Evolutionary conservation across 1,284 basidiomycete species (phyloP).

Genomic region (Phellopilus nigrolimitatus): DNA sequence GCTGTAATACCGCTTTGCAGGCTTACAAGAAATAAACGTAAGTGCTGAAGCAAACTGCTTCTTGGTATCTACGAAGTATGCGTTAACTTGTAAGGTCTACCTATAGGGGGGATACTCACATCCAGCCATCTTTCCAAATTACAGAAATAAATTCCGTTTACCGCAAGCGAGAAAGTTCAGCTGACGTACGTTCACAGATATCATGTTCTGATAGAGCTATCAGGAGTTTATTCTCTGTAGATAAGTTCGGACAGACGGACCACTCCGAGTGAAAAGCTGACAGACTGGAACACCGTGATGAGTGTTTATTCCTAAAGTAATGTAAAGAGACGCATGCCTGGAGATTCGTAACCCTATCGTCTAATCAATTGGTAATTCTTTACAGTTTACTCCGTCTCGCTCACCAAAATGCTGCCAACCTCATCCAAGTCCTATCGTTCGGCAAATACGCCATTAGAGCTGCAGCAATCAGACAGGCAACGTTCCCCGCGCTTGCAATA

Average conservation of each 20-base stretch:
- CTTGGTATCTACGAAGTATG: conserved; percentile 19
- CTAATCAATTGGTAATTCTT: neutral
- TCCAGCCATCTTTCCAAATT: conserved; percentile 13
- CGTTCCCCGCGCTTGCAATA: conserved; percentile 13
- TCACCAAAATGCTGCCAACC: conserved; percentile 15
- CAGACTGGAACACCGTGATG: conserved; percentile 13
- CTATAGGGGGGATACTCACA: too few relatives aligned
- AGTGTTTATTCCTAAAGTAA: neutral
- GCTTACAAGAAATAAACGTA: conserved; percentile 16
- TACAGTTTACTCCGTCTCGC: too few relatives aligned
- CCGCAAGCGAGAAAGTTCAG: neutral
- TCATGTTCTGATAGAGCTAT: conserved; percentile 12
- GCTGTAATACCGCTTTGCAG: neutral
- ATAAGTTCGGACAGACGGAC: conserved; percentile 2
- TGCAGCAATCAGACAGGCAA: conserved; percentile 14
- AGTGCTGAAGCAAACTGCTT: conserved; percentile 13
- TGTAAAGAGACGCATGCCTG: conserved; percentile 1
- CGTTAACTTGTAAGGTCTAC: too few relatives aligned
- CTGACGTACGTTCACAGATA: conserved; percentile 11
- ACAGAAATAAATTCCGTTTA: neutral
- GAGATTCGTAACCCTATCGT: conserved; percentile 9
- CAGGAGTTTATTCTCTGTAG: neutral
- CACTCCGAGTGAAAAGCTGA: conserved; percentile 16
- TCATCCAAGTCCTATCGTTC: conserved; percentile 8
- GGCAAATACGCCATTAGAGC: conserved; percentile 12